Conservation (phyloP, 2,329 filamentous ascomycete species). For the Knufia fluminis region DNA sequence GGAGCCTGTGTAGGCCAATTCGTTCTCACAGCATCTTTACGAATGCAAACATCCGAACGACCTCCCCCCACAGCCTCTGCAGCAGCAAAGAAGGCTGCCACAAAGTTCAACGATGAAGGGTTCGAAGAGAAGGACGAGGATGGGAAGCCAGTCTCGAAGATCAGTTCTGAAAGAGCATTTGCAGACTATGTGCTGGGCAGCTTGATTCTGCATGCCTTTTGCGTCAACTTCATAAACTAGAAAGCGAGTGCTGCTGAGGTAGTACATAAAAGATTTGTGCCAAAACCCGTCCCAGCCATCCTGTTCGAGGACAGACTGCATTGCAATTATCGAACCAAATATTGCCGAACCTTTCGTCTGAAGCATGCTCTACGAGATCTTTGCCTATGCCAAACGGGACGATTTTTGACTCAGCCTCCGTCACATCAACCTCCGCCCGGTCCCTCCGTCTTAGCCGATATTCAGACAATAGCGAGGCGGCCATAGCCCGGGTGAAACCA, state of each 20-base stretch:
- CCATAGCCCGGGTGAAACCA: too few relatives aligned
- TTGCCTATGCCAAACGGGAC: too few relatives aligned
- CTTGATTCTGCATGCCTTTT: constrained; percentile 95
- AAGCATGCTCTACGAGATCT: too few relatives aligned
- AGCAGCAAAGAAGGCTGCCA: constrained; percentile 52
- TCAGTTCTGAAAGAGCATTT: constrained; percentile 63
- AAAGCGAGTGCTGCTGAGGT: background rate
- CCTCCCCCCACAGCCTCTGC: constrained; percentile 19
- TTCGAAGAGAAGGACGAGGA: constrained; percentile 19
- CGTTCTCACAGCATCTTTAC: constrained; percentile 79
- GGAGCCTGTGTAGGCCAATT: constrained; percentile 93
- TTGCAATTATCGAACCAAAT: too few relatives aligned
- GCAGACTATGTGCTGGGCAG: constrained; percentile 94
- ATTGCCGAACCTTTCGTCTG: too few relatives aligned
- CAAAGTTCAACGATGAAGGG: constrained; percentile 23
- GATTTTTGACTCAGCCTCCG: too few relatives aligned
- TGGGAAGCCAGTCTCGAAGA: constrained; percentile 26
- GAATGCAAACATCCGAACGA: constrained; percentile 72
- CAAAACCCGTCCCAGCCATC: too few relatives aligned
- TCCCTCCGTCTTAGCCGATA: too few relatives aligned
- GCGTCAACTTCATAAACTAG: constrained; percentile 98
- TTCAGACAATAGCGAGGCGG: too few relatives aligned
- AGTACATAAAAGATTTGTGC: too few relatives aligned
- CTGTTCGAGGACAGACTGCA: too few relatives aligned
- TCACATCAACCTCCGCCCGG: too few relatives aligned